These are phyloP conservation scores for Rhipidocladum racemiflorum DNA, from an alignment of 176 grass and related monocot genomes.

Conservation along the genomic window DNA sequence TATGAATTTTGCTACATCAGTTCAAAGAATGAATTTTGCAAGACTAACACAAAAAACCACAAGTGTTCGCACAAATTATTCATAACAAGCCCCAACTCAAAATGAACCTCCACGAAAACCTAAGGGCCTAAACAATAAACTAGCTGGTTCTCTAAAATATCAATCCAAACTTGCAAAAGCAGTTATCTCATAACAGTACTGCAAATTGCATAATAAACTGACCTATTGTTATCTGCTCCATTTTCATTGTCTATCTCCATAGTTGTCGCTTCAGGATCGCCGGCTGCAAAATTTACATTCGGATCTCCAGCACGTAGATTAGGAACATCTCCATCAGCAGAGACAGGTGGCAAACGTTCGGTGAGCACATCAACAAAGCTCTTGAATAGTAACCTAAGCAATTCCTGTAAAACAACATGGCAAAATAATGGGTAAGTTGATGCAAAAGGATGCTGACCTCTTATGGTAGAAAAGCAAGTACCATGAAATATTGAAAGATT, in stretches of 20 bases:
- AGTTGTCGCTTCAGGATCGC: conserved; percentile 50
- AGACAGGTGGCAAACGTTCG: conserved; percentile 74
- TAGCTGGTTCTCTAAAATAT: neutral
- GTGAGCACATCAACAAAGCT: conserved; percentile 70
- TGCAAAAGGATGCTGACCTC: neutral
- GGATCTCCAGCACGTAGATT: conserved; percentile 53
- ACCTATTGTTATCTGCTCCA: conserved; percentile 61
- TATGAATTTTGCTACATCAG: neutral
- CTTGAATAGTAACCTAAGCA: conserved; percentile 77
- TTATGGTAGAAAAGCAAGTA: conserved; percentile 12
- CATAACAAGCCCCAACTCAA: neutral
- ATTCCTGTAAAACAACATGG: conserved; percentile 46
- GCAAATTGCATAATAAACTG: conserved; percentile 20
- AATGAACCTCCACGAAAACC: neutral
- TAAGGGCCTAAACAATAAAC: neutral
- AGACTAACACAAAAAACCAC: neutral
- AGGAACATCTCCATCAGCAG: conserved; percentile 78
- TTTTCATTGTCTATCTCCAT: conserved; percentile 91
- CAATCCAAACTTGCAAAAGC: neutral
- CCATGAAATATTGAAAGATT: conserved; percentile 19
- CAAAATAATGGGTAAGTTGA: neutral
- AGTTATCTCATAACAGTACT: conserved; percentile 8
- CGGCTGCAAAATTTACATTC: conserved; percentile 26
- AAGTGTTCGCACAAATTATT: neutral
- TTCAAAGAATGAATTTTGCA: neutral